Conservation (phyloP, 306 rosid genomes). For the Cercis canadensis region DNA sequence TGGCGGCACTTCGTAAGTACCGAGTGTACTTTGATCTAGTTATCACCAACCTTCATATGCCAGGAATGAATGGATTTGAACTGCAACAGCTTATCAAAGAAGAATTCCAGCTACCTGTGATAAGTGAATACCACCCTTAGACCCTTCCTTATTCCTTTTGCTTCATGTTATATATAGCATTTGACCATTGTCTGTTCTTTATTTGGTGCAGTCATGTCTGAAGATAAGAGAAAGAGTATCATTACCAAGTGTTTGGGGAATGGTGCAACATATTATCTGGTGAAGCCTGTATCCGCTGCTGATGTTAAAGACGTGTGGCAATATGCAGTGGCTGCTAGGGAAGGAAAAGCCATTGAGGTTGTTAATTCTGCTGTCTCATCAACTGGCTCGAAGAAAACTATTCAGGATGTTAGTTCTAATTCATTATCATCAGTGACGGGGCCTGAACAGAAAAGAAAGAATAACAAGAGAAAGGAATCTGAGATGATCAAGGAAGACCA, state of each 20-base stretch:
- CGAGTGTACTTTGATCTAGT: conserved; percentile 55
- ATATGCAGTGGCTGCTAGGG: conserved; percentile 39
- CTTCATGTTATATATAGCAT: background rate
- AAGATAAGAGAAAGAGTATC: conserved; percentile 49
- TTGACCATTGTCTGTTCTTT: background rate
- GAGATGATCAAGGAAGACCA: background rate
- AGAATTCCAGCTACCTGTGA: conserved; percentile 66
- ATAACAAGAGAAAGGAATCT: conserved; percentile 29
- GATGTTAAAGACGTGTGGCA: conserved; percentile 66
- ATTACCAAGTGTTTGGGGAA: conserved; percentile 45
- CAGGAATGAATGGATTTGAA: conserved; percentile 67
- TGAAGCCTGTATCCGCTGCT: conserved; percentile 58
- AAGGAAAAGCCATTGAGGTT: conserved; percentile 27
- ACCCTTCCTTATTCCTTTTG: background rate
- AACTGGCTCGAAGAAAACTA: background rate
- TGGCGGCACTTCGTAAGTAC: conserved; percentile 53
- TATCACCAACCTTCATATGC: conserved; percentile 60
- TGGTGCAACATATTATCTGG: conserved; percentile 50
- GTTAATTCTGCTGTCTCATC: background rate
- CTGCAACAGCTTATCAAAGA: conserved; percentile 49
- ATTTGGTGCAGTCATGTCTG: conserved; percentile 66
- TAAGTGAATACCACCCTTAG: conserved; percentile 48
- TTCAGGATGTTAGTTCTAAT: background rate
- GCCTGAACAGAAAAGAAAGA: background rate
- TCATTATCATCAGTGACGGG: background rate